These are phyloP conservation scores for Miamiensis avidus DNA, from an alignment of 169 alveolate species.

Conservation along the genomic window DNA sequence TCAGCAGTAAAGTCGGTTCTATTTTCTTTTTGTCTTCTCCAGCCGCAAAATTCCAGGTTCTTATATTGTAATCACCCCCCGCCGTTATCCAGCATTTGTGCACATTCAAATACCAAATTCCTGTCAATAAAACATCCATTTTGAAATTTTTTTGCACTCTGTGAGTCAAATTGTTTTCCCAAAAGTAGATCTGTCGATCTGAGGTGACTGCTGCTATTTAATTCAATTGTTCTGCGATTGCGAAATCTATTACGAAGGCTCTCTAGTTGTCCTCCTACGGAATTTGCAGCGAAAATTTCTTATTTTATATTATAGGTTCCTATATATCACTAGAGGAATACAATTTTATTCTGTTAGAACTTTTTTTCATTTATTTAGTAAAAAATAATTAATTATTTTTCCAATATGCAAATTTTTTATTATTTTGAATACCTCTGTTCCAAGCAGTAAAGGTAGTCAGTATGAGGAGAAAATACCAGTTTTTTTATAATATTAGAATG, in stretches of 20 bases:
- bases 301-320: slow-evolving; percentile 8
- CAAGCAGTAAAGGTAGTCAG: slow-evolving; percentile 23
- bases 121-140: slow-evolving; percentile 34
- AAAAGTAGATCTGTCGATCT: slow-evolving; percentile 46
- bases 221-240: slow-evolving; percentile 15
- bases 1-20: slow-evolving; percentile 21
- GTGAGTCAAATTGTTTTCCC: slow-evolving; percentile 46
- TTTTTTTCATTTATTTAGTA: no score
- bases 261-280: background rate
- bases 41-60: slow-evolving; percentile 40
- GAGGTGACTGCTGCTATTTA: slow-evolving; percentile 54
- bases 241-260: slow-evolving; percentile 23
- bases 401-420: background rate
- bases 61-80: slow-evolving; percentile 55
- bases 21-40: slow-evolving; percentile 18
- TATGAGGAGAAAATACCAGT: slow-evolving; percentile 23
- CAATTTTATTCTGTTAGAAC: slow-evolving; percentile 30
- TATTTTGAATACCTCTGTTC: slow-evolving; percentile 6
- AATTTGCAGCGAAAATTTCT: background rate
- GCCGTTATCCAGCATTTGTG: slow-evolving; percentile 69
- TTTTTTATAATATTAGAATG: slow-evolving; percentile 48
- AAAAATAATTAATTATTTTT: no score
- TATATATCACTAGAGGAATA: slow-evolving; percentile 26
- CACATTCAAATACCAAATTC: slow-evolving; percentile 52
- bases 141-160: slow-evolving; percentile 37